Percentiles rank a stretch among this genome's conserved stretches.
Conservation (phyloP, 208 protist species). For the Trypanosoma platydactyli region DNA sequence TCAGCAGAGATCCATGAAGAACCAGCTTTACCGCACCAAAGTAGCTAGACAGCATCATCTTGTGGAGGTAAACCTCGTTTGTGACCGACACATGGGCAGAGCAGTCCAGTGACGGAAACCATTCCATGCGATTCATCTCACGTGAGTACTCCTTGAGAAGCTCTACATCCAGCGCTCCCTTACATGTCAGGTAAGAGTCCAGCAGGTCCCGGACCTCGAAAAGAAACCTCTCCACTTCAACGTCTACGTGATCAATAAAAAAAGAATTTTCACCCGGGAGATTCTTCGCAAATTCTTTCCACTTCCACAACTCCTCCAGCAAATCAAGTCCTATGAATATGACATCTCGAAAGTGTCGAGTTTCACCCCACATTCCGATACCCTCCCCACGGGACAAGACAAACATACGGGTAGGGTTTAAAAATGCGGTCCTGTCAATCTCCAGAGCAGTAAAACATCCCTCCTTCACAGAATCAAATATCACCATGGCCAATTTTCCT, state of each 20-base stretch:
- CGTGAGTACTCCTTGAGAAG: slow-evolving; percentile 46
- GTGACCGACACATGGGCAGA: slow-evolving; percentile 75
- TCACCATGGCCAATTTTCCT: slow-evolving; percentile 36
- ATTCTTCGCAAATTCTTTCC: slow-evolving; percentile 55
- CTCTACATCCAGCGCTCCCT: slow-evolving; percentile 50
- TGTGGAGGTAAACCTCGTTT: slow-evolving; percentile 82
- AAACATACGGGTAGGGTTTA: slow-evolving; percentile 63
- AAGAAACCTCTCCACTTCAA: slow-evolving; percentile 57
- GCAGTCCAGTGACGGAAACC: slow-evolving; percentile 75
- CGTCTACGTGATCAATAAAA: slow-evolving; percentile 74
- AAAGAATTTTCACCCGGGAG: slow-evolving; percentile 65
- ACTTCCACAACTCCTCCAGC: slow-evolving; percentile 77
- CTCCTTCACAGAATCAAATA: slow-evolving; percentile 63
- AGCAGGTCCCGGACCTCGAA: slow-evolving; percentile 59
- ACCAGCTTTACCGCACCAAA: slow-evolving; percentile 76
- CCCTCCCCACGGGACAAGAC: slow-evolving; percentile 69
- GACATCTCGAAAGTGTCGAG: slow-evolving; percentile 65
- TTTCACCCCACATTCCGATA: slow-evolving; percentile 47
- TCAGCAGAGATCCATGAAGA: slow-evolving; percentile 53
- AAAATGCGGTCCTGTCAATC: slow-evolving; percentile 48
- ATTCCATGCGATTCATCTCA: slow-evolving; percentile 55
- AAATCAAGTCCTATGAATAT: slow-evolving; percentile 82
- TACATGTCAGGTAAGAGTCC: slow-evolving; percentile 57
- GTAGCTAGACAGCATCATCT: slow-evolving; percentile 72
- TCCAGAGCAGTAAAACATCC: slow-evolving; percentile 48